phyloP scores from a whole-genome alignment of 148 eudicot genomes.

The Dysphania ambrosioides region DNA sequence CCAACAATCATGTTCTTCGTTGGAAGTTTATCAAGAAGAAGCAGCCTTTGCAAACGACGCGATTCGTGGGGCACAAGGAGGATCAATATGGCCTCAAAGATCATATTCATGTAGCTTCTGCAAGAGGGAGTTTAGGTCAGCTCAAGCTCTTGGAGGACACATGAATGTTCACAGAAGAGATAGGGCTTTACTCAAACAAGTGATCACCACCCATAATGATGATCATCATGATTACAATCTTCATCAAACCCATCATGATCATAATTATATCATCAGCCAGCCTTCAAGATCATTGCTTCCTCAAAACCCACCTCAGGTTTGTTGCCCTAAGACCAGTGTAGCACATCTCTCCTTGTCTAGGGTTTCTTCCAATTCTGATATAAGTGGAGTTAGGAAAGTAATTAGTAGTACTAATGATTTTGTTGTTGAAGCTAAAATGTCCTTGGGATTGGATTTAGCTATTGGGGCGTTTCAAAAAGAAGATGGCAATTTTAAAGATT shows the following conservation, averaged over 20 bases:
- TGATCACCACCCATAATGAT: constrained; percentile 5
- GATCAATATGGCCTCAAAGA: constrained; percentile 56
- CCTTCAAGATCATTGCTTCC: constrained; percentile 6
- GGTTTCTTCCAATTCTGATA: constrained; percentile 8
- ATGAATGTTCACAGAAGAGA: constrained; percentile 78
- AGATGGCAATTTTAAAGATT: neutral
- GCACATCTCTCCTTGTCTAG: constrained; percentile 12
- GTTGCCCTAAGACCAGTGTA: constrained; percentile 21
- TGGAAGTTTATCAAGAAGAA: constrained; percentile 14
- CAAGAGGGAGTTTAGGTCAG: constrained; percentile 55
- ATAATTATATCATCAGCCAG: constrained; percentile 2
- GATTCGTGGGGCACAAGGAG: neutral
- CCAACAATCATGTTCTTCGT: constrained; percentile 7
- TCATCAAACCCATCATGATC: neutral
- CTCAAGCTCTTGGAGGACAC: constrained; percentile 84
- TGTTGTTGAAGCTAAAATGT: constrained; percentile 20
- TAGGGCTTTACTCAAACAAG: constrained; percentile 60
- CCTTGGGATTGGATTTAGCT: constrained; percentile 30
- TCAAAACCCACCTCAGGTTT: constrained; percentile 10
- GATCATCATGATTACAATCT: neutral
- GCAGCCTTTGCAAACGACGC: neutral
- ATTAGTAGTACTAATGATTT: neutral
- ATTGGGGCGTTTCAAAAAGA: constrained; percentile 1
- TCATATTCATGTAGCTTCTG: constrained; percentile 68
- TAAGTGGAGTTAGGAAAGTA: constrained; percentile 16